phyloP scores from a whole-genome alignment of 345 rosid species.

The Sonneratia alba region DNA sequence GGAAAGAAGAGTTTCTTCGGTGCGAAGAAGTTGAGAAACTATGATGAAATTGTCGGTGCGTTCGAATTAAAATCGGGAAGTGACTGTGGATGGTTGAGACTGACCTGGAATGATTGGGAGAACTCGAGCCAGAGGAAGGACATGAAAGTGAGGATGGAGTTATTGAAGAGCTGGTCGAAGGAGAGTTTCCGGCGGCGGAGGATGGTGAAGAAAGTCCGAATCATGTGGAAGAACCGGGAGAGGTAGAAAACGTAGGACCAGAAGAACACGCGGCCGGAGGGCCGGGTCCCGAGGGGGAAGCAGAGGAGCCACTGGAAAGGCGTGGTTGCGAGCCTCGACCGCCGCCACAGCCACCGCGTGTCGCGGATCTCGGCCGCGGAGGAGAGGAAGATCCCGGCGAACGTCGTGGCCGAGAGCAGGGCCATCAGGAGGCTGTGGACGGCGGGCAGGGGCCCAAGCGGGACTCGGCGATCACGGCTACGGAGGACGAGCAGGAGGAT shows the following conservation, averaged over 20 bases:
- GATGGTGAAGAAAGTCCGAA: conserved; percentile 50
- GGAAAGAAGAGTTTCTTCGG: too few species aligned
- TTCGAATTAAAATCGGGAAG: background rate
- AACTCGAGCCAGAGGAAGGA: conserved; percentile 83
- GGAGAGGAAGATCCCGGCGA: conserved; percentile 73
- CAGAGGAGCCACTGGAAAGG: conserved; percentile 90
- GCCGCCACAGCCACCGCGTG: conserved; percentile 75
- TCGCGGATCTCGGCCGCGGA: conserved; percentile 70
- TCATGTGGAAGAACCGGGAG: conserved; percentile 69
- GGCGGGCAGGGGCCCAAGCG: conserved; percentile 68
- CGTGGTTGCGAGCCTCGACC: conserved; percentile 34
- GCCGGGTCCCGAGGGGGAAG: conserved; percentile 82
- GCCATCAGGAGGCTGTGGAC: conserved; percentile 66
- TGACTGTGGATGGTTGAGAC: too few species aligned
- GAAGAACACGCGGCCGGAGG: conserved; percentile 93
- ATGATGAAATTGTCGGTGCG: too few species aligned
- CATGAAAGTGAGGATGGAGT: conserved; percentile 48
- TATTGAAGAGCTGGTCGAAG: conserved; percentile 52
- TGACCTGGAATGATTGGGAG: conserved; percentile 69
- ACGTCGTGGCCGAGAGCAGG: conserved; percentile 47
- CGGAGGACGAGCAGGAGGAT: conserved; percentile 19
- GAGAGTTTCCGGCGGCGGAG: conserved; percentile 40
- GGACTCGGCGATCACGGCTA: conserved; percentile 30
- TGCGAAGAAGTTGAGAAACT: too few species aligned
- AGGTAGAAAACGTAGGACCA: conserved; percentile 89